A percentile compares a stretch with the other conserved stretches of the same genome.
Evolutionary conservation across 192 early-diverging fungal species (phyloP).

Genomic region (Coemansia sp.): DNA sequence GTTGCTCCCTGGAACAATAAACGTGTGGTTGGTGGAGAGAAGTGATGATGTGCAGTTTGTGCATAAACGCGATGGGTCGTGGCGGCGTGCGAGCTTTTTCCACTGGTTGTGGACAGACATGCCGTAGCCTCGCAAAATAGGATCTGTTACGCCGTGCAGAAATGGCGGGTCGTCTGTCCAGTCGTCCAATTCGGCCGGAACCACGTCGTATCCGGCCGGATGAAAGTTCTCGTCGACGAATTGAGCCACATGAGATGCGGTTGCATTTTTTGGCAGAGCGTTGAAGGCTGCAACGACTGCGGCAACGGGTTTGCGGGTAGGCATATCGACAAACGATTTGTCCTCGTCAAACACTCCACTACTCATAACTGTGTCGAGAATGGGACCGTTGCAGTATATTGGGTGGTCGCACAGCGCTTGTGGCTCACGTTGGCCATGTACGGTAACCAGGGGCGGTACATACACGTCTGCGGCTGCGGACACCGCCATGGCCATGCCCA

Average conservation of each 20-base stretch:
- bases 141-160: constrained; percentile 55
- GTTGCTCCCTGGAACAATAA: constrained; percentile 65
- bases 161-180: constrained; percentile 56
- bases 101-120: constrained; percentile 62
- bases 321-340: constrained; percentile 75
- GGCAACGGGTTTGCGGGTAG: constrained; percentile 59
- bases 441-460: constrained; percentile 12
- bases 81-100: constrained; percentile 58
- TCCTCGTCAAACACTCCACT: constrained; percentile 61
- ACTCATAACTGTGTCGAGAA: constrained; percentile 60
- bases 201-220: constrained; percentile 57
- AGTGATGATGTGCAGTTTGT: constrained; percentile 60
- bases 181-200: constrained; percentile 49
- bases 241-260: constrained; percentile 30
- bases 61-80: constrained; percentile 54
- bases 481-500: constrained; percentile 1
- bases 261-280: constrained; percentile 37
- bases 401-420: constrained; percentile 57
- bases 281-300: constrained; percentile 56
- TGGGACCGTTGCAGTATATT: constrained; percentile 66
- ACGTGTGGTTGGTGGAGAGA: constrained; percentile 55
- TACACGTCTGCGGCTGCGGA: constrained; percentile 8
- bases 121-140: constrained; percentile 56
- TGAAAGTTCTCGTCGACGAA: constrained; percentile 66
- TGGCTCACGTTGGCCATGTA: constrained; percentile 11